Conservation (phyloP, 306 rosid genomes). For the Dryas octopetala region DNA sequence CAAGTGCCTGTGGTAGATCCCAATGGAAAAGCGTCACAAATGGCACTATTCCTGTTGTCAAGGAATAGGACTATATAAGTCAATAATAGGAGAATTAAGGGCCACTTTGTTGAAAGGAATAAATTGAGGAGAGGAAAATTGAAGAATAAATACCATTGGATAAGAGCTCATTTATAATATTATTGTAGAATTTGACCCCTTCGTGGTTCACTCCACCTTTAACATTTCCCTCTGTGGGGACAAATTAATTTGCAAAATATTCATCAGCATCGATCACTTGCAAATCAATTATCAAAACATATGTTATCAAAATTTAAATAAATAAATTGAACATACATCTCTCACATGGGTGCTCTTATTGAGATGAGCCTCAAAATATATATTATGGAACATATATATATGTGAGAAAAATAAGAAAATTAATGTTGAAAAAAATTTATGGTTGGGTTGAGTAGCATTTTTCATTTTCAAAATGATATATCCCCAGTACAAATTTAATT, state of each 20-base stretch:
- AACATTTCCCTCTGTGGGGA: constrained; percentile 34
- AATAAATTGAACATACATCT: too few species aligned
- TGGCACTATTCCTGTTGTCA: constrained; percentile 32
- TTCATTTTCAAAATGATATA: too few species aligned
- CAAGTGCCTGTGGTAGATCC: constrained; percentile 45
- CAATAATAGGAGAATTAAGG: neutral
- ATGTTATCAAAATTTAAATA: too few species aligned
- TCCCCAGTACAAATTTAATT: too few species aligned
- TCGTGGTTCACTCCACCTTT: constrained; percentile 38
- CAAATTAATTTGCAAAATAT: neutral
- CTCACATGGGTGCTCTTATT: too few species aligned
- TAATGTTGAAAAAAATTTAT: too few species aligned
- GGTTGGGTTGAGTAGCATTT: too few species aligned
- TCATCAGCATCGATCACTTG: neutral
- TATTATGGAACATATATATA: too few species aligned
- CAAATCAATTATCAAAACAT: too few species aligned
- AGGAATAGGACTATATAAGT: neutral
- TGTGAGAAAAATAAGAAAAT: too few species aligned
- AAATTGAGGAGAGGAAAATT: neutral
- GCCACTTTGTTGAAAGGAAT: neutral
- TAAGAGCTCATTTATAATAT: constrained; percentile 39
- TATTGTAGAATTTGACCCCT: constrained; percentile 42
- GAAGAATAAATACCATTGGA: constrained; percentile 21
- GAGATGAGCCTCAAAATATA: too few species aligned
- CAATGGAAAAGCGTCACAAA: constrained; percentile 39